Percentiles rank a stretch among this genome's conserved stretches.
These are phyloP conservation scores for Exophiala bonariae DNA, from an alignment of 2,329 filamentous ascomycete species.

Conservation along the genomic window DNA sequence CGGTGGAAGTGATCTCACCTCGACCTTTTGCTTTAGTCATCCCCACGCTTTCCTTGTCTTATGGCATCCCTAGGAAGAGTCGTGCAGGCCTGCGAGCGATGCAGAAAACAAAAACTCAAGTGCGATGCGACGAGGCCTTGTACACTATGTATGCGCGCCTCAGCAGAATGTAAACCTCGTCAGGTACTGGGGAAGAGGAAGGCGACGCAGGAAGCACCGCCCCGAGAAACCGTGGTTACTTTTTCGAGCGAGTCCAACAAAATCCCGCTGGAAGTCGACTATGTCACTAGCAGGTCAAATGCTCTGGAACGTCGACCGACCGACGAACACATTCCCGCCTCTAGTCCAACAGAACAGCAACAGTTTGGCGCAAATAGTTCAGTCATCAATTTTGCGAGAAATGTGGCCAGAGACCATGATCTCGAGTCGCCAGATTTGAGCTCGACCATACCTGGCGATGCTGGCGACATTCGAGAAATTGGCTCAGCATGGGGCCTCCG, in stretches of 20 bases:
- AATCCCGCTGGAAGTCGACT: too few species aligned
- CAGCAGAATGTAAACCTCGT: slow-evolving; percentile 23
- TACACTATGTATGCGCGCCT: slow-evolving; percentile 22
- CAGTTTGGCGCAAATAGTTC: slow-evolving; percentile 25
- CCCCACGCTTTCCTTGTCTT: too few species aligned
- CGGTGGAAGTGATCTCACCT: too few species aligned
- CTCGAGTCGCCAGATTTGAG: slow-evolving; percentile 23
- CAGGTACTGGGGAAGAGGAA: slow-evolving; percentile 2
- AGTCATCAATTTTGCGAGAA: slow-evolving; percentile 26
- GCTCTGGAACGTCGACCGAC: background rate
- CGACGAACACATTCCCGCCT: background rate
- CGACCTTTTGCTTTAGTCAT: too few species aligned
- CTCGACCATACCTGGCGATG: slow-evolving; percentile 23
- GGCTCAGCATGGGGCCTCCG: slow-evolving; percentile 21
- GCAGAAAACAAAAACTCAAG: slow-evolving; percentile 36
- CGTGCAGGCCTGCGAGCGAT: slow-evolving; percentile 25
- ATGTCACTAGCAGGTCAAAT: background rate
- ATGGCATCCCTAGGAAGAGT: slow-evolving; percentile 1
- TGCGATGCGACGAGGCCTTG: slow-evolving; percentile 60
- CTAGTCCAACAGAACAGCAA: slow-evolving; percentile 14
- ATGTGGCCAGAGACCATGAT: slow-evolving; percentile 19
- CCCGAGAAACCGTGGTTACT: too few species aligned
- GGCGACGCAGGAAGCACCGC: slow-evolving; percentile 3
- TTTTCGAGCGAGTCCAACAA: too few species aligned
- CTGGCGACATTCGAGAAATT: slow-evolving; percentile 10